Conservation (phyloP, 495 filamentous ascomycete genomes). For the Recurvomyces mirabilis region DNA sequence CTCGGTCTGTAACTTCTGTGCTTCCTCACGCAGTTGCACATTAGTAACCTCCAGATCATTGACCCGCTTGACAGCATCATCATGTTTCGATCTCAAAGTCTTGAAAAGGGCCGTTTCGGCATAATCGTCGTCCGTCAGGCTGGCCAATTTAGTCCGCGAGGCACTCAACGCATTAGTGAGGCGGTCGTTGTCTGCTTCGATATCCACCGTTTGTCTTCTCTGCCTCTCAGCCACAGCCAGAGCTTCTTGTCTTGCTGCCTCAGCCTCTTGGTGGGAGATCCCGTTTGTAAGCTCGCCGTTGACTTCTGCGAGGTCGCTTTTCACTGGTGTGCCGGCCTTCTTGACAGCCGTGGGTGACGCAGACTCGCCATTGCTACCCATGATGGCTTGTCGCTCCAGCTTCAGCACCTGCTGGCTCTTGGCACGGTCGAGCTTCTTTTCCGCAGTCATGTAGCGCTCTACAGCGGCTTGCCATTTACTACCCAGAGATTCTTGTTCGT, state of each 20-base stretch:
- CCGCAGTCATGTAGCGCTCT: constrained; percentile 82
- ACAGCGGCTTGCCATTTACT: constrained; percentile 77
- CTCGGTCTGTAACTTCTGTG: constrained; percentile 73
- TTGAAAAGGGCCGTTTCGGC: constrained; percentile 87
- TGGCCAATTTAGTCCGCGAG: constrained; percentile 50
- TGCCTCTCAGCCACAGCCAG: constrained; percentile 63
- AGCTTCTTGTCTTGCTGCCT: constrained; percentile 62
- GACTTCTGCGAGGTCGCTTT: constrained; percentile 39
- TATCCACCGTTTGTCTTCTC: constrained; percentile 71
- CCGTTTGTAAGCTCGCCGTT: constrained; percentile 46
- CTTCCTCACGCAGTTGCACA: constrained; percentile 70
- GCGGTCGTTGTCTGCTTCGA: constrained; percentile 68
- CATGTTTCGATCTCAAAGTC: constrained; percentile 73
- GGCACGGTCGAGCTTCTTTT: constrained; percentile 81
- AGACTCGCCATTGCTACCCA: constrained; percentile 42
- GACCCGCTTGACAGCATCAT: constrained; percentile 81
- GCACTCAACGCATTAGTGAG: constrained; percentile 70
- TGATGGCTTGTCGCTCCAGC: constrained; percentile 76
- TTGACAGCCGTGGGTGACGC: constrained; percentile 14
- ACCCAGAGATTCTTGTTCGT: constrained; percentile 73
- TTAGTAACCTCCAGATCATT: constrained; percentile 88
- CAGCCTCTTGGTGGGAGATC: constrained; percentile 42
- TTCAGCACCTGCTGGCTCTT: constrained; percentile 84
- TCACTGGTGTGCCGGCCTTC: constrained; percentile 13
- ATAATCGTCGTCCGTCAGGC: constrained; percentile 84